phyloP scores from a whole-genome alignment of 345 rosid species.

The rapeseed (Brassica napus) region DNA sequence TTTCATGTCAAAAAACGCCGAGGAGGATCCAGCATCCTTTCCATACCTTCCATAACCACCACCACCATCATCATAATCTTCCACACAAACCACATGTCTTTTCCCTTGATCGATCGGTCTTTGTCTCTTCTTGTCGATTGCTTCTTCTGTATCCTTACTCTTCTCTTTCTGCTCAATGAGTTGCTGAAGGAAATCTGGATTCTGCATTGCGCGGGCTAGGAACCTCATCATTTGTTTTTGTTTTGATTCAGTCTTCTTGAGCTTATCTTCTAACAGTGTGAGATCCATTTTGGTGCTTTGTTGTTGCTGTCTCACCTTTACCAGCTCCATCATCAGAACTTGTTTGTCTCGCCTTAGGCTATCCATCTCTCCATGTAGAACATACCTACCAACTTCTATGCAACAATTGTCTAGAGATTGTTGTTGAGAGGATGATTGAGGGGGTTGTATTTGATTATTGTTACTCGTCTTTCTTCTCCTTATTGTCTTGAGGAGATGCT shows the following conservation, averaged over 20 bases:
- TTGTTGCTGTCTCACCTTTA: slow-evolving; percentile 65
- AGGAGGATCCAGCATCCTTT: slow-evolving; percentile 6
- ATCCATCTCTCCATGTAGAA: slow-evolving; percentile 58
- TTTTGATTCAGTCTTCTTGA: slow-evolving; percentile 56
- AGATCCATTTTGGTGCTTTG: slow-evolving; percentile 55
- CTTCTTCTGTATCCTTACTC: slow-evolving; percentile 57
- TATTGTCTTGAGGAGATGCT: slow-evolving; percentile 59
- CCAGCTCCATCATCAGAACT: slow-evolving; percentile 59
- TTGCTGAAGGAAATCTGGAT: slow-evolving; percentile 63
- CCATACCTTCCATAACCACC: slow-evolving; percentile 22
- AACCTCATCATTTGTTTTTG: slow-evolving; percentile 74
- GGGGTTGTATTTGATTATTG: slow-evolving; percentile 31
- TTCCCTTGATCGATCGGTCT: slow-evolving; percentile 50
- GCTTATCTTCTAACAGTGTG: slow-evolving; percentile 53
- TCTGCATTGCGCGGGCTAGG: slow-evolving; percentile 69
- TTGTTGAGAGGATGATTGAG: slow-evolving; percentile 42
- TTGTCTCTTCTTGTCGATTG: slow-evolving; percentile 54
- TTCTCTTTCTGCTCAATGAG: slow-evolving; percentile 50
- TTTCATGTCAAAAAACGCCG: slow-evolving; percentile 43
- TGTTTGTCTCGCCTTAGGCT: slow-evolving; percentile 63
- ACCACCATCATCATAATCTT: slow-evolving; percentile 14
- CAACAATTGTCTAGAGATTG: slow-evolving; percentile 51
- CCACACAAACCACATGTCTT: slow-evolving; percentile 32
- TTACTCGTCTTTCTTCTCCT: slow-evolving; percentile 53
- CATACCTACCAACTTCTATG: slow-evolving; percentile 68